phyloP scores from a whole-genome alignment of 805 yeast species.

The Candida peoriensis region DNA sequence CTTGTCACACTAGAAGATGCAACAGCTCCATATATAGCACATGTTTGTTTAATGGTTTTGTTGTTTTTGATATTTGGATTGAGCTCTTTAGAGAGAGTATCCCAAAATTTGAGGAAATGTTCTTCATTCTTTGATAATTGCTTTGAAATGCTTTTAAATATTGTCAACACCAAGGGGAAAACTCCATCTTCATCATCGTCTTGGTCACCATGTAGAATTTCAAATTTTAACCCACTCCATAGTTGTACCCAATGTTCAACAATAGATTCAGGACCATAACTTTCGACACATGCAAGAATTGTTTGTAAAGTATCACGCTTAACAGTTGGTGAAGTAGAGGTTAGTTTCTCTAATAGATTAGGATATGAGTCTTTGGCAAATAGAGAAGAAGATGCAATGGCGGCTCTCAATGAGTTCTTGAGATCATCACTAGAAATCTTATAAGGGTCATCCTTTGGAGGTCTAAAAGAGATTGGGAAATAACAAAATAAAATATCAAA shows the following conservation, averaged over 20 bases:
- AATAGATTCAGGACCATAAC: conserved; percentile 45
- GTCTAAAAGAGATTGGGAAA: conserved; percentile 92
- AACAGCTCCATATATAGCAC: conserved; percentile 51
- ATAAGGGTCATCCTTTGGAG: conserved; percentile 87
- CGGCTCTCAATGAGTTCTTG: conserved; percentile 53
- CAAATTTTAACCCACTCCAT: conserved; percentile 88
- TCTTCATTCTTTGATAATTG: conserved; percentile 29
- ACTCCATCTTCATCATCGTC: conserved; percentile 38
- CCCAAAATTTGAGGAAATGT: conserved; percentile 34
- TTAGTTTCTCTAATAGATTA: conserved; percentile 70
- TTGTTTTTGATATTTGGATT: conserved; percentile 44
- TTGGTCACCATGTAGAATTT: conserved; percentile 77
- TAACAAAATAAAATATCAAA: conserved; percentile 92
- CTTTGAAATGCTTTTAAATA: conserved; percentile 39
- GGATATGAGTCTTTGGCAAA: conserved; percentile 75
- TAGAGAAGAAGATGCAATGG: conserved; percentile 54
- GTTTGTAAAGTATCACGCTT: conserved; percentile 71
- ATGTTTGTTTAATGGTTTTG: conserved; percentile 59
- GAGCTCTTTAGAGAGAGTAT: conserved; percentile 44
- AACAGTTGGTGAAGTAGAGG: conserved; percentile 68
- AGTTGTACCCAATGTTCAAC: conserved; percentile 62
- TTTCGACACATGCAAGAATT: conserved; percentile 47
- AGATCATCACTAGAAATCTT: conserved; percentile 72
- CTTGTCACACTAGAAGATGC: conserved; percentile 41
- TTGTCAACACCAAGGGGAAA: conserved; percentile 37